Evolutionary conservation across 148 eudicot species (phyloP).

Genomic region (Spergularia marina): DNA sequence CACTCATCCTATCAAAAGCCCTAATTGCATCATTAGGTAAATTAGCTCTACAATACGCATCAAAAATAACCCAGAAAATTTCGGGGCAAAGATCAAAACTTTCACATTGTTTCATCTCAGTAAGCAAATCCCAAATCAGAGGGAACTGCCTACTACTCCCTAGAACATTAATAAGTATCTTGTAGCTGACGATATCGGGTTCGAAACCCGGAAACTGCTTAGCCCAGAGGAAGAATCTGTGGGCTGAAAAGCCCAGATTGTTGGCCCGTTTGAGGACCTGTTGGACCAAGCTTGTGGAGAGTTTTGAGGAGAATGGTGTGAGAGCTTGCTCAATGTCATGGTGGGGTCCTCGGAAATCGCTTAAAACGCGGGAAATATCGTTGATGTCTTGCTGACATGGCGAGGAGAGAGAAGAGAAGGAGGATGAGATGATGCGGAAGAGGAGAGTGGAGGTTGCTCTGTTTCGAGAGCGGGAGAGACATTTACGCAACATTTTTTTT

Average conservation of each 20-base stretch:
- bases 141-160: conserved; percentile 77
- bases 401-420: not conserved
- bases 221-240: conserved; percentile 79
- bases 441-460: conserved; percentile 20
- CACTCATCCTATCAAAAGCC: conserved; percentile 62
- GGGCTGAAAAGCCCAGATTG: conserved; percentile 69
- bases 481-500: conserved; percentile 12
- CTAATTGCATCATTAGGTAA: conserved; percentile 69
- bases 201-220: conserved; percentile 45
- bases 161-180: conserved; percentile 55
- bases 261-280: conserved; percentile 72
- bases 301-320: conserved; percentile 40
- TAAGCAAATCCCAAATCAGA: conserved; percentile 66
- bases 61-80: conserved; percentile 63
- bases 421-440: conserved; percentile 14
- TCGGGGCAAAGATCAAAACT: conserved; percentile 38
- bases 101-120: conserved; percentile 44
- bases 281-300: conserved; percentile 48
- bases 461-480: conserved; percentile 16
- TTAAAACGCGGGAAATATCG: conserved; percentile 64
- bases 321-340: conserved; percentile 74
- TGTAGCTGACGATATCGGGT: conserved; percentile 43
- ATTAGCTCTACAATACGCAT: conserved; percentile 61
- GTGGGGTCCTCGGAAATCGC: conserved; percentile 63
- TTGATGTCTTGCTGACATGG: conserved; percentile 24